Evolutionary conservation across 2,329 filamentous ascomycete genomes (phyloP), one percentile per base, ranked within the genome.

Genomic region (Fusarium acutatum): DNA sequence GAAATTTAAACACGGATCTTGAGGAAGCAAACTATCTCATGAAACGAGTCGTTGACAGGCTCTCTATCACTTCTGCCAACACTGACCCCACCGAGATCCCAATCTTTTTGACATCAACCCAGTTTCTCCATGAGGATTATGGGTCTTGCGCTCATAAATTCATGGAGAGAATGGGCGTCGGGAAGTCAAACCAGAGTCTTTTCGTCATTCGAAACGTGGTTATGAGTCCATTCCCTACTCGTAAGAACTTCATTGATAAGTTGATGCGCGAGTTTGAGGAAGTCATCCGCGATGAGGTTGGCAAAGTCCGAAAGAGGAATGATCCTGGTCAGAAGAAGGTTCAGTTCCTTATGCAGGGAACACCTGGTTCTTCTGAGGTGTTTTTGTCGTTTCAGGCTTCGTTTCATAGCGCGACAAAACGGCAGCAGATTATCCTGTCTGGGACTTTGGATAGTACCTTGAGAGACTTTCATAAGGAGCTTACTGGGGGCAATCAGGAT

Each of bases 11-110:
- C 66, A 77, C 75, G 0, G 84, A 86, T 49, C 77, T 86, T 5
- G 84, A 85, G 64, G 84, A 86, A 69, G 84, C 85, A 8, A 87
- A 87, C 64, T 84, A 86, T 66, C 79, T 87, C 28, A 87, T 85
- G 81, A 80, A 80, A 64, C 78, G 82, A 8, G 82, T 87, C 14
- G 79, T 86, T 4, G 78, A 86, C 40, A 75, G 72, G 2, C 70
- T 87, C 1, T 86, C 84, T 0, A 82, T 86, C 35, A 83, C 82
- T 24, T 81, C 80, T 1, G 80, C 81, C 0, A 76, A 80, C 15
- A 82, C 84, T 10, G 80, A 85, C 11, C 82, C 82, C 2, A 80
- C 80, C 13, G 78, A 80, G 17, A 83, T 85, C 35, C 83, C 83
- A 0, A 78, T 87, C 5, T 86, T 82, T 64, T 75, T 87, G 38